Conservation (phyloP, 2,329 filamentous ascomycete genomes). For the Colletotrichum liaoningense region DNA sequence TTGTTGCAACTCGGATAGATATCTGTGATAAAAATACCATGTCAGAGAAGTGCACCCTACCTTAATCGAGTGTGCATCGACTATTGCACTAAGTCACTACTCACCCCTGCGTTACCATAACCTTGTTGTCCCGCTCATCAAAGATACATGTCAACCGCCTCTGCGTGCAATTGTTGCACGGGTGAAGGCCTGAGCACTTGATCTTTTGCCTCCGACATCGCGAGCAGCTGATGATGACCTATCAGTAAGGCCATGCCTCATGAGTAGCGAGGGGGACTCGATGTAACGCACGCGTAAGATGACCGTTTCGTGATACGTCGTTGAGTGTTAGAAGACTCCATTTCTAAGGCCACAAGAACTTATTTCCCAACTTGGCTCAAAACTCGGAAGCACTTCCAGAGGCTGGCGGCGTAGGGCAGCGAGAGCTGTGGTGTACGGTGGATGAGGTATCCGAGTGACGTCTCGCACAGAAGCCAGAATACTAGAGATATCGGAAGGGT, state of each 20-base stretch:
- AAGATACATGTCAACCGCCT: conserved; percentile 27
- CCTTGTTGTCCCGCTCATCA: conserved; percentile 29
- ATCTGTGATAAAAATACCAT: neutral
- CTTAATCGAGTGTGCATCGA: neutral
- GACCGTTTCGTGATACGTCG: conserved; percentile 28
- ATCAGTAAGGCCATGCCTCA: neutral
- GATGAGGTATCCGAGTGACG: neutral
- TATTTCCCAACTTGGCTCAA: neutral
- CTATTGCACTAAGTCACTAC: neutral
- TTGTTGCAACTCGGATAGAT: conserved; percentile 22
- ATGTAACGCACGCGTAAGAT: conserved; percentile 19
- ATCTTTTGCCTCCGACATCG: conserved; percentile 34
- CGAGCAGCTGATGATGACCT: neutral
- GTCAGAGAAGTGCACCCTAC: neutral
- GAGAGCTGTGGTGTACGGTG: neutral
- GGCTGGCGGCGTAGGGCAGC: neutral
- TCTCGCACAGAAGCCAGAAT: neutral
- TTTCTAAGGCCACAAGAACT: neutral
- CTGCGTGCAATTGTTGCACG: conserved; percentile 31
- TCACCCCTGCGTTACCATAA: conserved; percentile 30
- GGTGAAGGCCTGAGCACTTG: conserved; percentile 30
- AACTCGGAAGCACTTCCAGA: neutral
- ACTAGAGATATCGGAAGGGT: conserved; percentile 5
- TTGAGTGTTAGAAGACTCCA: conserved; percentile 28
- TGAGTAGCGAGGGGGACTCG: neutral